These are phyloP conservation scores for Astrephomene gubernaculifera DNA, from an alignment of 139 green algal genomes.

Conservation along the genomic window DNA sequence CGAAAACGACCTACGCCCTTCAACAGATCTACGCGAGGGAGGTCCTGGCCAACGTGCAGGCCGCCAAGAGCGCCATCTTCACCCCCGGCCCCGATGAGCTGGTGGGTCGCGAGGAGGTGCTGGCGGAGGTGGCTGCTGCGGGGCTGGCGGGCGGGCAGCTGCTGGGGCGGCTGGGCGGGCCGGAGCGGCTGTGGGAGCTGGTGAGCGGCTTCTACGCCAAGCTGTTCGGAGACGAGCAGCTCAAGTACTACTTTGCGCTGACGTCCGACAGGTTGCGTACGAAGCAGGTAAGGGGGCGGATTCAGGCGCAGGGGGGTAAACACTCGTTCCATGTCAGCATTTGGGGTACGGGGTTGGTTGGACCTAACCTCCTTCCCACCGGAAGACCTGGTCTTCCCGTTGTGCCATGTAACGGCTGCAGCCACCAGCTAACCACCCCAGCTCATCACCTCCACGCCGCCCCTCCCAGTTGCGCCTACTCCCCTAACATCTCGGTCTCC, in stretches of 20 bases:
- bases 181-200: slow-evolving; percentile 1
- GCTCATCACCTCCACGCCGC: not conserved
- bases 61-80: slow-evolving; percentile 33
- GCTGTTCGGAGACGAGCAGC: slow-evolving; percentile 17
- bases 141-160: not conserved
- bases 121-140: not conserved
- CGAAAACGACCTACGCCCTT: too few relatives aligned
- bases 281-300: slow-evolving; percentile 20
- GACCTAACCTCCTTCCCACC: too few relatives aligned
- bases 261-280: not conserved
- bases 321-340: too few relatives aligned
- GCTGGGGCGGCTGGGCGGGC: not conserved
- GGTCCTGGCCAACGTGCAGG: slow-evolving; percentile 12
- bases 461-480: not conserved
- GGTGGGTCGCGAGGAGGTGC: slow-evolving; percentile 33
- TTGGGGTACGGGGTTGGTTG: too few relatives aligned
- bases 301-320: too few relatives aligned
- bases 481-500: not conserved
- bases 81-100: slow-evolving; percentile 34
- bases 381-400: too few relatives aligned
- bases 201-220: slow-evolving; percentile 20
- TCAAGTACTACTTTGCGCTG: slow-evolving; percentile 44
- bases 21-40: slow-evolving; percentile 17
- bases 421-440: not conserved
- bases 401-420: not conserved